These are phyloP conservation scores for Phytophthora brassicae DNA, from an alignment of 352 stramenopile genomes.

Conservation along the genomic window DNA sequence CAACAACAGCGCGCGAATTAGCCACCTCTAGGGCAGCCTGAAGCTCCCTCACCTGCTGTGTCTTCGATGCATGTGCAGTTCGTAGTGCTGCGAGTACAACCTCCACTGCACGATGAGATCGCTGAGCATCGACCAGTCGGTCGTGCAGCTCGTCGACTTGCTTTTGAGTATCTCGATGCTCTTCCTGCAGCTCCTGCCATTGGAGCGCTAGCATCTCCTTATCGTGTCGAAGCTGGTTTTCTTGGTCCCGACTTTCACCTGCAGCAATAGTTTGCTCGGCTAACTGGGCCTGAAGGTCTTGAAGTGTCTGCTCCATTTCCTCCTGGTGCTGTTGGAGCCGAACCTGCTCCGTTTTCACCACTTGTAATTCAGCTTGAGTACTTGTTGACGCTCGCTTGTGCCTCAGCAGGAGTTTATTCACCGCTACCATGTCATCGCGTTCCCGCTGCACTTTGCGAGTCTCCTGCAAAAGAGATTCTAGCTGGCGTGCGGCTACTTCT, in stretches of 20 bases:
- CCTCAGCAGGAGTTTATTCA: slow-evolving; percentile 38
- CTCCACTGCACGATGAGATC: slow-evolving; percentile 30
- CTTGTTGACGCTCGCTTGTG: slow-evolving; percentile 31
- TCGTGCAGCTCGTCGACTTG: slow-evolving; percentile 62
- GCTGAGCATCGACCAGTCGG: slow-evolving; percentile 50
- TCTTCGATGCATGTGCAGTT: slow-evolving; percentile 26
- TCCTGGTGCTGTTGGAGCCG: slow-evolving; percentile 28
- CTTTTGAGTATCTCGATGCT: slow-evolving; percentile 47
- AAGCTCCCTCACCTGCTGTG: slow-evolving; percentile 33
- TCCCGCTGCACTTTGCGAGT: slow-evolving; percentile 33
- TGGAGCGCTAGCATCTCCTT: slow-evolving; percentile 42
- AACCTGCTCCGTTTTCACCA: slow-evolving; percentile 23
- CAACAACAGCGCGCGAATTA: slow-evolving; percentile 3
- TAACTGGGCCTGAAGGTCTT: slow-evolving; percentile 28
- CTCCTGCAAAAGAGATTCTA: slow-evolving; percentile 30
- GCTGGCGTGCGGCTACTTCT: slow-evolving; percentile 22
- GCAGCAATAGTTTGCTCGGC: slow-evolving; percentile 24
- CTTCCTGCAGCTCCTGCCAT: slow-evolving; percentile 50
- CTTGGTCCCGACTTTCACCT: slow-evolving; percentile 23
- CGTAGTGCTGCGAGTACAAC: slow-evolving; percentile 24
- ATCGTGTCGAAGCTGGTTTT: slow-evolving; percentile 43
- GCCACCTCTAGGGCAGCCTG: slow-evolving; percentile 14
- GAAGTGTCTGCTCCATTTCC: slow-evolving; percentile 24
- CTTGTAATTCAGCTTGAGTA: slow-evolving; percentile 23
- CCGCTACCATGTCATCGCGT: slow-evolving; percentile 42